A percentile compares a stretch with the other conserved stretches of the same genome.
Conservation (phyloP, 805 yeast genomes). For the Wickerhamomyces ciferrii region DNA sequence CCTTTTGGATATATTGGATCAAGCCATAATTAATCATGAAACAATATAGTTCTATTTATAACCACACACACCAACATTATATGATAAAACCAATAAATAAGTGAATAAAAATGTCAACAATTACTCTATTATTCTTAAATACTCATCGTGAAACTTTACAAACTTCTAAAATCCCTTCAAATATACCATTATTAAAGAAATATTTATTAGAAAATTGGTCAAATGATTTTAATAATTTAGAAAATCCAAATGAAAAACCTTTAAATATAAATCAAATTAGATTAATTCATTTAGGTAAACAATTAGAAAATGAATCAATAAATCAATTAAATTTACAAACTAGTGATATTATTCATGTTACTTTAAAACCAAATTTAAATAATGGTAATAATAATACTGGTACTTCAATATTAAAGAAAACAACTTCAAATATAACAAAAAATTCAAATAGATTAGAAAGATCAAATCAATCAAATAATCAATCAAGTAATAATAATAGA, state of each 20-base stretch:
- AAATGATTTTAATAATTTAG: background rate
- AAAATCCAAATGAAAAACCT: background rate
- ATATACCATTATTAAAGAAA: background rate
- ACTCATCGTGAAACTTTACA: background rate
- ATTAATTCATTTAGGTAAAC: background rate
- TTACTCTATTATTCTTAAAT: background rate
- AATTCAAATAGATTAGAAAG: too few relatives aligned
- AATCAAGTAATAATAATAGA: too few relatives aligned
- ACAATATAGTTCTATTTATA: too few relatives aligned
- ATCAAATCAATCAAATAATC: too few relatives aligned
- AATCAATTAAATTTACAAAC: constrained; percentile 12
- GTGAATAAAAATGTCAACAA: background rate
- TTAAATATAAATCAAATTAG: background rate
- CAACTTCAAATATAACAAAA: too few relatives aligned
- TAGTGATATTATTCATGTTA: constrained; percentile 25
- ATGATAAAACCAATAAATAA: too few relatives aligned
- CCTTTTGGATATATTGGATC: too few relatives aligned
- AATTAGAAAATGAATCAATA: background rate
- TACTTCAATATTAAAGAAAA: background rate
- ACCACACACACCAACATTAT: too few relatives aligned
- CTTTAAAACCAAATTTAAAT: constrained; percentile 19
- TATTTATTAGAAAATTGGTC: background rate
- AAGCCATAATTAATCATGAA: too few relatives aligned
- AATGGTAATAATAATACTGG: background rate
- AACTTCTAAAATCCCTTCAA: background rate